Conservation (phyloP, 2,329 filamentous ascomycete genomes). For the Botrytis hyacinthi region DNA sequence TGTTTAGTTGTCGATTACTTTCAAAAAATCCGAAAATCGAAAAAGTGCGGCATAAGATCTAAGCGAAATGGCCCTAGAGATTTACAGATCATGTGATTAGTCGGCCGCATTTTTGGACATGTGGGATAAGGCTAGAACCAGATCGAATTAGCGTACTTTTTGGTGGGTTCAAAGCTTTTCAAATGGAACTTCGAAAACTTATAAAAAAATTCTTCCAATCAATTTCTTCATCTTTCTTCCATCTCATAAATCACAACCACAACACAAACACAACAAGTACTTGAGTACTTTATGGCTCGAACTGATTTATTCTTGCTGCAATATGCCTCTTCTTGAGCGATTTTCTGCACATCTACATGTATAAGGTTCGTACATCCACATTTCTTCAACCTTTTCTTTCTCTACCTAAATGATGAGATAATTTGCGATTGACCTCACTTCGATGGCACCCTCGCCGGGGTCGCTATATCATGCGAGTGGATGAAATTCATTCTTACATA, state of each 20-base stretch:
- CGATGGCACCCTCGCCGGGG: slow-evolving; percentile 90
- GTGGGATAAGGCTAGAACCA: not conserved
- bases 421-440: slow-evolving; percentile 96
- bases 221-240: not conserved
- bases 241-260: not conserved
- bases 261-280: not conserved
- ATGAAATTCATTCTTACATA: slow-evolving; percentile 99
- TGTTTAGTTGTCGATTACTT: slow-evolving; percentile 25
- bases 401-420: slow-evolving; percentile 76
- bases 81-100: slow-evolving; percentile 3
- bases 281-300: not conserved
- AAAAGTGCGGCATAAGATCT: slow-evolving; percentile 27
- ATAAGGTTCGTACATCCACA: slow-evolving; percentile 17
- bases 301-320: not conserved
- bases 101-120: not conserved
- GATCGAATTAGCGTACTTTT: slow-evolving; percentile 2
- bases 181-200: not conserved
- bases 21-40: slow-evolving; percentile 21
- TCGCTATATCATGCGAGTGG: slow-evolving; percentile 70
- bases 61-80: slow-evolving; percentile 29
- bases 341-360: not conserved
- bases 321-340: not conserved
- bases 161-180: not conserved
- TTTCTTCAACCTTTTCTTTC: not conserved
- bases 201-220: slow-evolving; percentile 6